Percentiles rank a stretch among this genome's conserved stretches.
phyloP scores from a whole-genome alignment of 129 eudicot genomes.

The Tagetes erecta region DNA sequence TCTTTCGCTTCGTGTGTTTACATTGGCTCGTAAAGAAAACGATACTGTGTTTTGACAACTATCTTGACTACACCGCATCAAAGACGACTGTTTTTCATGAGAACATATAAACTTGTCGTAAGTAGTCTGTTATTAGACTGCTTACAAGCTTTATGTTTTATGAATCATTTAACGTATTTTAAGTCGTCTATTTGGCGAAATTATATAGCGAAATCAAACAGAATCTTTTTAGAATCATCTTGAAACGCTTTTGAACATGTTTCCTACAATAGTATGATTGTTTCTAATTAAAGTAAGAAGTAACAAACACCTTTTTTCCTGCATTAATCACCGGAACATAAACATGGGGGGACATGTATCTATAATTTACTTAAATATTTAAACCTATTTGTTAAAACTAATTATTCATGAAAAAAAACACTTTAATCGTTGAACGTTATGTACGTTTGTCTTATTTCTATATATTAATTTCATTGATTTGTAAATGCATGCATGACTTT shows the following conservation, averaged over 20 bases:
- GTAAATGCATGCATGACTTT: background rate
- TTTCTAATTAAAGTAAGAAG: background rate
- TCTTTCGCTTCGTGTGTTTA: background rate
- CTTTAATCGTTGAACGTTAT: too few relatives aligned
- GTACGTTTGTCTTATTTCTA: too few relatives aligned
- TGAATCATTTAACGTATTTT: background rate
- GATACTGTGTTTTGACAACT: background rate
- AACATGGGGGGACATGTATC: background rate
- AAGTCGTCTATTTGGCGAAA: background rate
- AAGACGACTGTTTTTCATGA: background rate
- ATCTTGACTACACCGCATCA: background rate
- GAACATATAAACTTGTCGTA: background rate
- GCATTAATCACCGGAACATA: background rate
- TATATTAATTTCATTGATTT: background rate
- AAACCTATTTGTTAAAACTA: too few relatives aligned
- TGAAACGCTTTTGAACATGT: background rate
- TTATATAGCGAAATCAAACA: background rate
- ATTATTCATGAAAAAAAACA: too few relatives aligned
- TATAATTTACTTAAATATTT: too few relatives aligned
- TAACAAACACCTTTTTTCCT: background rate
- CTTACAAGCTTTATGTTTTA: background rate
- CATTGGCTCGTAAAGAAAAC: background rate
- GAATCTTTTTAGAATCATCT: background rate
- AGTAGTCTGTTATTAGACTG: background rate
- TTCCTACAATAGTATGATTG: background rate